Evolutionary conservation across 495 filamentous ascomycete genomes (phyloP).

Genomic region (Trichoderma erinaceum): DNA sequence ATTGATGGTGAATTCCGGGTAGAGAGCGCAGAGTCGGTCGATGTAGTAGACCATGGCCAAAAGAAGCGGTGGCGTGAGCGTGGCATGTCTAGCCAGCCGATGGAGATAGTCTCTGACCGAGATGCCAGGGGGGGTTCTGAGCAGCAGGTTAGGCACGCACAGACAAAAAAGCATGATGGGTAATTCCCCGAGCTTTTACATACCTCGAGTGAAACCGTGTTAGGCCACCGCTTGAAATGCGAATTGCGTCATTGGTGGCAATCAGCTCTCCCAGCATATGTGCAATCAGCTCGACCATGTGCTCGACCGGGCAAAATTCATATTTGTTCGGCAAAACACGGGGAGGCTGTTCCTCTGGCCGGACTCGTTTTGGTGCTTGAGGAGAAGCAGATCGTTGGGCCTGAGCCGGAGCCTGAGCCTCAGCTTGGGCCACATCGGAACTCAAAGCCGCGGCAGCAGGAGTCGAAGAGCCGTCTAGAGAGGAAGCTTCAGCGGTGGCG

Average conservation of each 20-base stretch:
- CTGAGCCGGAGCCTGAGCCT: neutral
- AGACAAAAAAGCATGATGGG: neutral
- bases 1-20: constrained; percentile 89
- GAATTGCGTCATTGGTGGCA: constrained; percentile 83
- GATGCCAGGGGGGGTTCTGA: constrained; percentile 82
- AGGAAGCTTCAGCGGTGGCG: neutral
- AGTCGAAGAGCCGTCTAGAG: neutral
- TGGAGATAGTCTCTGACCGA: constrained; percentile 89
- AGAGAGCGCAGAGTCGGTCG: constrained; percentile 85
- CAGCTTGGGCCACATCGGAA: neutral
- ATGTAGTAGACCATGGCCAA: constrained; percentile 99
- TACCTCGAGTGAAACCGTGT: constrained; percentile 94
- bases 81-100: constrained; percentile 88
- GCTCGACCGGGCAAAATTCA: constrained; percentile 68
- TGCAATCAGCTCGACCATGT: constrained; percentile 82
- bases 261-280: constrained; percentile 96
- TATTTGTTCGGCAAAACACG: constrained; percentile 74
- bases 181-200: neutral
- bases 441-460: neutral
- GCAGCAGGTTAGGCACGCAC: neutral
- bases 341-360: constrained; percentile 33
- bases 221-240: constrained; percentile 72
- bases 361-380: constrained; percentile 47
- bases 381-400: constrained; percentile 22
- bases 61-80: constrained; percentile 86